phyloP scores from a whole-genome alignment of 306 rosid genomes.

The Crotalaria pallida region DNA sequence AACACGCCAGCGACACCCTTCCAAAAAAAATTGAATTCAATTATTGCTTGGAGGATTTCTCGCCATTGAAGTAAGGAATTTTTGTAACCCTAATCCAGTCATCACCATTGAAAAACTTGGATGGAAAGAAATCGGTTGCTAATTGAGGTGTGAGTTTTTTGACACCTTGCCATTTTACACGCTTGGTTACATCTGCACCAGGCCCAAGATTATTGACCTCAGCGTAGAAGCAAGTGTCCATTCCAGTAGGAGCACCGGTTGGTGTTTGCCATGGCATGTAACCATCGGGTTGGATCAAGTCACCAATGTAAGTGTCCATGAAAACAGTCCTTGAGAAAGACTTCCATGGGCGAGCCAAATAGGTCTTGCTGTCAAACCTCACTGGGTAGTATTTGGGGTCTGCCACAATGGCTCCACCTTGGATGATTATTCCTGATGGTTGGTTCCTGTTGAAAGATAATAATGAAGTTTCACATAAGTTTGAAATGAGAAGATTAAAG shows the following conservation, averaged over 20 bases:
- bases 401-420: conserved; percentile 35
- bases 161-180: conserved; percentile 65
- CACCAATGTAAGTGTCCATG: conserved; percentile 59
- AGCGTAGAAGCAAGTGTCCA: conserved; percentile 45
- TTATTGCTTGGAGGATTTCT: not conserved
- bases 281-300: conserved; percentile 60
- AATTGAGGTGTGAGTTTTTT: conserved; percentile 31
- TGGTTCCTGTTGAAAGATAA: conserved; percentile 20
- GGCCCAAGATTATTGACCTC: conserved; percentile 62
- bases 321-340: conserved; percentile 60
- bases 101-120: conserved; percentile 36
- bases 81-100: conserved; percentile 49
- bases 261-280: conserved; percentile 60
- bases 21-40: not conserved
- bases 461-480: too few relatives aligned
- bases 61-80: conserved; percentile 43
- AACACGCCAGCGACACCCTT: not conserved
- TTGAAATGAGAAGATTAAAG: too few relatives aligned
- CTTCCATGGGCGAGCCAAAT: conserved; percentile 83
- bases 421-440: conserved; percentile 60
- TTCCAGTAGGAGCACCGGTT: conserved; percentile 6
- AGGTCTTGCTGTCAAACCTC: conserved; percentile 35
- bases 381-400: conserved; percentile 34
- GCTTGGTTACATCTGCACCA: conserved; percentile 29
- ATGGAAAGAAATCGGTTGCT: conserved; percentile 21